Percentiles rank a stretch among this genome's conserved stretches.
These are phyloP conservation scores for Sphaceloma murrayae DNA, from an alignment of 2,329 filamentous ascomycete species.

Conservation along the genomic window DNA sequence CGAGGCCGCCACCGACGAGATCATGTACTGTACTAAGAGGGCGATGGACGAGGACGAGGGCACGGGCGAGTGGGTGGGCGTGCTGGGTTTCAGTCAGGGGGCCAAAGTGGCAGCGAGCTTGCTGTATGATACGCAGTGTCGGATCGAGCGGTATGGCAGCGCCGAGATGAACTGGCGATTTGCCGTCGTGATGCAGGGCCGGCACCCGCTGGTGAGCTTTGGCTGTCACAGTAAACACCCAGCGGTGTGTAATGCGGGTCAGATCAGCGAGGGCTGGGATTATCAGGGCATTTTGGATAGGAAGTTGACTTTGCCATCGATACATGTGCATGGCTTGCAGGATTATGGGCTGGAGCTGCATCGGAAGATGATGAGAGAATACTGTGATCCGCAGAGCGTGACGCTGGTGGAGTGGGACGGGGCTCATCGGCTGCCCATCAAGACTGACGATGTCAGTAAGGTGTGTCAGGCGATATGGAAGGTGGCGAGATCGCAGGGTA, in stretches of 20 bases:
- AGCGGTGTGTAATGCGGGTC: constrained; percentile 33
- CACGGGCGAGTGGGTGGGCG: constrained; percentile 40
- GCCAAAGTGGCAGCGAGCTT: constrained; percentile 40
- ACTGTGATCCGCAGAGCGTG: constrained; percentile 47
- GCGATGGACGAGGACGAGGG: constrained; percentile 39
- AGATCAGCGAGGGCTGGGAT: constrained; percentile 38
- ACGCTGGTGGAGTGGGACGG: constrained; percentile 64
- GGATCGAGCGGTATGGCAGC: constrained; percentile 32
- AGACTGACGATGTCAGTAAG: constrained; percentile 52
- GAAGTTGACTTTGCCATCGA: constrained; percentile 48
- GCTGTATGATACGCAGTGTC: constrained; percentile 50
- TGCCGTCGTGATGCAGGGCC: constrained; percentile 52
- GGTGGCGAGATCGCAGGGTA: constrained; percentile 43
- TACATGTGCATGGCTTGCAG: constrained; percentile 58
- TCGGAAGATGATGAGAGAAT: constrained; percentile 46
- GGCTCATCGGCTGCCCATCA: constrained; percentile 60
- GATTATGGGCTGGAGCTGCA: constrained; percentile 54
- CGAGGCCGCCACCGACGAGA: constrained; percentile 38
- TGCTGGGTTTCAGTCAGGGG: constrained; percentile 44
- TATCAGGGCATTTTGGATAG: constrained; percentile 38
- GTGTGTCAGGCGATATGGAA: constrained; percentile 46
- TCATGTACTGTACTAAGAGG: constrained; percentile 36
- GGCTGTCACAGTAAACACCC: constrained; percentile 32
- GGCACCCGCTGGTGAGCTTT: constrained; percentile 50
- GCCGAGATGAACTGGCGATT: constrained; percentile 45